Evolutionary conservation across 306 rosid species (phyloP), one percentile per base, ranked within the genome.

Genomic region (Corylus heterophylla): DNA sequence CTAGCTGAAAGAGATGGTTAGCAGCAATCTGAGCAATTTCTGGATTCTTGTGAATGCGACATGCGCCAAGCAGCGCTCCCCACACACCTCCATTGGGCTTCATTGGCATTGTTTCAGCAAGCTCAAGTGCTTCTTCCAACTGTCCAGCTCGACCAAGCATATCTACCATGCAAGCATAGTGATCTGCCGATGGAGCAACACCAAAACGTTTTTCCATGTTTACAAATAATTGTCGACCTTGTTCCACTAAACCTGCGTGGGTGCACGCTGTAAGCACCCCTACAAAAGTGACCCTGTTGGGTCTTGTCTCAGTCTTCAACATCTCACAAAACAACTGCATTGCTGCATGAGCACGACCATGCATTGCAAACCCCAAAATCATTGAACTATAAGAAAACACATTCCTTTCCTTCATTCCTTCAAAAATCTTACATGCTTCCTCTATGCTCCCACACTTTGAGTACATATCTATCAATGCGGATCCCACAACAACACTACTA

Each of bases 61-160:
- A 94, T 8, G 98, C 97, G 76, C 96, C 97, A 62, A 92, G 98
- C 78, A 94, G 85, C 4, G 98, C 97, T 75, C 98, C 98, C 98
- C 97, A 94, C 68, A 92, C 96, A 50, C 84, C 90, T 68, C 81
- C 96, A 66, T 85, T 59, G 69, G 96, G 85, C n/a, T 82, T 77
- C 84, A 90, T 76, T 35, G 92, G 92, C 96, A 94, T 90, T 68
- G 88, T 77, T 81, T 89, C 85, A 50, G 86, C 79, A 64, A 92
- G 89, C 51, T 20, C 79, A 64, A 92, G 93, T 20, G 91, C 96
- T 81, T 94, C 92, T 69, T 90, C 93, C 59, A 94, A 79, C 35
- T 20, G 79, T 59, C 98, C 98, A n/a, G 90, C 97, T 51, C 96
- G 90, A 58, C 94, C 94, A 16, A 92, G 92, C 68, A 92, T 90